Evolutionary conservation across 768 basidiomycete genomes (phyloP), one percentile per base, ranked within the genome.

Genomic region (Termitomyces sp.): DNA sequence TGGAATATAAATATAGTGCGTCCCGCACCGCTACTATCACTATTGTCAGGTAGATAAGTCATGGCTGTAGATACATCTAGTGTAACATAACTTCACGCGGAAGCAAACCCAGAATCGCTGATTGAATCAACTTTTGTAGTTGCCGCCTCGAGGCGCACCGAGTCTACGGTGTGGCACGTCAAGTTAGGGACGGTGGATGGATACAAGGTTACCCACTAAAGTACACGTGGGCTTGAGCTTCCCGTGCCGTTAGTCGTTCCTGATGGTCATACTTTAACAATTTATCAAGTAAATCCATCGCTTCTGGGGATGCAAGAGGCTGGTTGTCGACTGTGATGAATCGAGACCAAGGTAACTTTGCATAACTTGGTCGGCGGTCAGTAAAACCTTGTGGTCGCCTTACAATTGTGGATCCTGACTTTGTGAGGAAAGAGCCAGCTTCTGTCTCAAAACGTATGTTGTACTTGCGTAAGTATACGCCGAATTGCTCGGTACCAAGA

Each of bases 181-280:
- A 64, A 54, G 52, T 42, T 57, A 33, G 54, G 58, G 58, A 31
- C 30, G 22, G 16, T 42, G 31, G 34, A 37, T 48, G 36, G 62
- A 46, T 58, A 59, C 55, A 58, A 63, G 61, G 65, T 57, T 61
- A 63, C 68, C 68, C 48, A 82, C 82, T 83, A 69, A 88, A 89
- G 74, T 83, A 88, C 55, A 83, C 76, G 70, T 88, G 87, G 54
- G 75, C 75, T 73, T 85, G 84, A 37, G 84, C 83, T 71, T 89
- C 87, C 62, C 76, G 76, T 45, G 87, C 86, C 16, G 87, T 88
- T 39, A 86, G 73, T 62, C 87, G 75, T 66, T 86, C 83, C 66
- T 81, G 81, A 66, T 89, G 88, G 66, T 89, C 88, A 69, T 88
- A 89, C 61, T 79, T 77, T 66, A 88, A 72, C 55, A 89, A 70